These are phyloP conservation scores for Syzygium aromaticum DNA, from an alignment of 345 rosid genomes.

Conservation along the genomic window DNA sequence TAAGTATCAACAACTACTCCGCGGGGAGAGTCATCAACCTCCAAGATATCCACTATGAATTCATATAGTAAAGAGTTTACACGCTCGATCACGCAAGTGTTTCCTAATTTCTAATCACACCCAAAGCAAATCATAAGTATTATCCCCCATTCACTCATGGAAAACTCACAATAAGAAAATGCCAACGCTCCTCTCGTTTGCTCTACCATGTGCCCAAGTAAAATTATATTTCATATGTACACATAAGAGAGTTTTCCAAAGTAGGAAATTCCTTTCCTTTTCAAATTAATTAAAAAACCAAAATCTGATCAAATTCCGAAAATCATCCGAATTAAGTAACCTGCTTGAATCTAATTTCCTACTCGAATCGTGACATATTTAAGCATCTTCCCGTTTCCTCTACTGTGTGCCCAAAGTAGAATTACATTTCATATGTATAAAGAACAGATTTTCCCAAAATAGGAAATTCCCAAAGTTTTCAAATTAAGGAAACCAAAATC, in stretches of 20 bases:
- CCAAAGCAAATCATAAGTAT: background rate
- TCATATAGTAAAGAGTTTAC: no score
- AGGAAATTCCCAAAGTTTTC: no score
- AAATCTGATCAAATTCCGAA: background rate
- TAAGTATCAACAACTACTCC: background rate
- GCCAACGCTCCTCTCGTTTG: no score
- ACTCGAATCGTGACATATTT: no score
- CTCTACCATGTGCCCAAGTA: no score
- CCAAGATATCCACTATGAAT: accelerated
- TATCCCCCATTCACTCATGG: accelerated
- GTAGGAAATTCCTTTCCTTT: background rate
- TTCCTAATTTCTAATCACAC: accelerated
- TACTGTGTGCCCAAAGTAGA: no score
- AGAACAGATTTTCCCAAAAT: no score
- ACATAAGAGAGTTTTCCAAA: background rate
- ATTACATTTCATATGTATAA: no score
- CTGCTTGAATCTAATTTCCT: background rate
- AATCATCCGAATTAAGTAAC: background rate
- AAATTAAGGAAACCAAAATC: no score
- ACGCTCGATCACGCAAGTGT: accelerated
- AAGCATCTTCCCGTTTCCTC: no score
- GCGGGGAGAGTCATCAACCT: background rate
- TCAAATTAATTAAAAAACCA: background rate
- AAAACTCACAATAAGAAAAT: background rate
- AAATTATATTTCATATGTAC: background rate